Percentiles rank a stretch among this genome's conserved stretches.
These are phyloP conservation scores for Gamarada debralockiae DNA, from an alignment of 495 filamentous ascomycete species.

Conservation along the genomic window DNA sequence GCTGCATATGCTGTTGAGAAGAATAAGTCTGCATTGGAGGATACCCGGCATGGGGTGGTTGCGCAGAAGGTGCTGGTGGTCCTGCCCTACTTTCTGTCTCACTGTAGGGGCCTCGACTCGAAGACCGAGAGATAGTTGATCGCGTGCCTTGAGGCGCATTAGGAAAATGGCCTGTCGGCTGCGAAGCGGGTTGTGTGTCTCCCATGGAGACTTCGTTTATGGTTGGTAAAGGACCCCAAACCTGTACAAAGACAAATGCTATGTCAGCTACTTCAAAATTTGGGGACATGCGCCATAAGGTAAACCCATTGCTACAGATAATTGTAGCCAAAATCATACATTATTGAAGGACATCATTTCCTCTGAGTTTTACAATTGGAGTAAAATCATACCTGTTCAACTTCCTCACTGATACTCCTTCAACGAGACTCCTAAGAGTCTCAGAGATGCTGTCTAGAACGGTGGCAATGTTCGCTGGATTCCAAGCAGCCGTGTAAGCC, in stretches of 20 bases:
- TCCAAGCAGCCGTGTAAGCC: too few relatives aligned
- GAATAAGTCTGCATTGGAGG: constrained; percentile 1
- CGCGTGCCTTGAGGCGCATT: background rate
- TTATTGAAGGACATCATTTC: too few relatives aligned
- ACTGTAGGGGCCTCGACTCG: background rate
- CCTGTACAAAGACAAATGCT: constrained; percentile 8
- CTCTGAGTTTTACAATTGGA: background rate
- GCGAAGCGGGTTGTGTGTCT: constrained; percentile 8
- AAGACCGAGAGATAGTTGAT: background rate
- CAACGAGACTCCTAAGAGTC: too few relatives aligned
- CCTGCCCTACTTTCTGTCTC: background rate
- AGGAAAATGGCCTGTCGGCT: constrained; percentile 6
- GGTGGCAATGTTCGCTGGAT: too few relatives aligned
- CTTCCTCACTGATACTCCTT: too few relatives aligned
- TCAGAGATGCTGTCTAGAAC: too few relatives aligned
- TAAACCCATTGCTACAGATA: background rate
- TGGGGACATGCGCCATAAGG: background rate
- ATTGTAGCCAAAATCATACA: background rate
- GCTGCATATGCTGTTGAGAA: background rate
- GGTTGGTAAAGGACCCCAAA: constrained; percentile 5
- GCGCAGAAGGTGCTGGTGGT: background rate
- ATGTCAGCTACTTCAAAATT: constrained; percentile 6
- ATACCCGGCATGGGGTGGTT: constrained; percentile 1
- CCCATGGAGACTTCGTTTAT: constrained; percentile 15
- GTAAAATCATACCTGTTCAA: background rate